Percentiles rank a stretch among this genome's conserved stretches.
Conservation (phyloP, 768 basidiomycete species). For the Mycena vulgaris region DNA sequence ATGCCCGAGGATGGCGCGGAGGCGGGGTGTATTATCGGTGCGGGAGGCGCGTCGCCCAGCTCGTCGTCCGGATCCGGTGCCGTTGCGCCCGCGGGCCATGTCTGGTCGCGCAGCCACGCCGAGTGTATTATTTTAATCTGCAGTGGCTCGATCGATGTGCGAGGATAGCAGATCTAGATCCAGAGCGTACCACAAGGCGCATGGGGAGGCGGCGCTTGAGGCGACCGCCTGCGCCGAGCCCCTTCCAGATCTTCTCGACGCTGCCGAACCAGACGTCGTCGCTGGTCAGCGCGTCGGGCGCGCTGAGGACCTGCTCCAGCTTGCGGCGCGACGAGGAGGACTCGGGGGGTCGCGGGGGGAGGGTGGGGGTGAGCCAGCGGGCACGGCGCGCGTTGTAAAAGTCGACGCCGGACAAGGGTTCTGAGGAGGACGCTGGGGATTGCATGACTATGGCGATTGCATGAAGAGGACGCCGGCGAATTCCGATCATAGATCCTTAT, state of each 20-base stretch:
- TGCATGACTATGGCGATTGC: too few relatives aligned
- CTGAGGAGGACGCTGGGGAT: constrained; percentile 8
- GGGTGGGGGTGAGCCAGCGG: constrained; percentile 67
- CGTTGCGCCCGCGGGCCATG: constrained; percentile 77
- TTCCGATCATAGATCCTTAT: too few relatives aligned
- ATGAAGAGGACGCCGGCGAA: background rate
- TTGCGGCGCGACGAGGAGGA: constrained; percentile 59
- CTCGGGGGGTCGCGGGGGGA: constrained; percentile 38
- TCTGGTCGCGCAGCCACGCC: constrained; percentile 83
- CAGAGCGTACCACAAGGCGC: constrained; percentile 69
- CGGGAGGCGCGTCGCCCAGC: constrained; percentile 37
- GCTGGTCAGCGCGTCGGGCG: constrained; percentile 62
- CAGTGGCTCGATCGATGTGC: constrained; percentile 18
- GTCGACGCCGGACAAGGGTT: constrained; percentile 62
- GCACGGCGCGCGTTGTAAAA: constrained; percentile 75
- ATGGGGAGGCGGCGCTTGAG: constrained; percentile 77
- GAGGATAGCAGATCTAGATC: background rate
- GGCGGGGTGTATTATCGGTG: constrained; percentile 35
- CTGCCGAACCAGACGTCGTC: constrained; percentile 71
- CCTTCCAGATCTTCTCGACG: constrained; percentile 75
- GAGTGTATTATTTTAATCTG: constrained; percentile 83
- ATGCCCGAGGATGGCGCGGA: constrained; percentile 41
- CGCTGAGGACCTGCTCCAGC: constrained; percentile 66
- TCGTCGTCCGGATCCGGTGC: constrained; percentile 78
- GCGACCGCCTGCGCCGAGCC: constrained; percentile 69